Evolutionary conservation across 331 rosid genomes (phyloP), one percentile per base, ranked within the genome.

Genomic region (Stylosanthes scabra): DNA sequence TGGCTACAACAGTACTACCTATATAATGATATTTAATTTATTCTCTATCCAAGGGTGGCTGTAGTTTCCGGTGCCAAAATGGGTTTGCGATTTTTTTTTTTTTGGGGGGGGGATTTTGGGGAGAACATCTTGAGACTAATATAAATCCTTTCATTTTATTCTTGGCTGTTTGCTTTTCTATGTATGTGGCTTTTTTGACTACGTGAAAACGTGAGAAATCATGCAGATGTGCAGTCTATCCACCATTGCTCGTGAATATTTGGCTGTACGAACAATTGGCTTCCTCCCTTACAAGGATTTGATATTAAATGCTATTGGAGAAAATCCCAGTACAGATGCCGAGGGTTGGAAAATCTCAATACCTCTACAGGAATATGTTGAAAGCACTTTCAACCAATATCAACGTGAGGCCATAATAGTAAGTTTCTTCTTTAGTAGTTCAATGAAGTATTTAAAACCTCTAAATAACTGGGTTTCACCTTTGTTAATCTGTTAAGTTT

Each of bases 191-290:
- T 4, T 34, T 34, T 71, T 59, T 47, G 34, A 9, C 14, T 59
- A n/a, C 59, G 59, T 29, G 59, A 71, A 51, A 40, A 54, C 71
- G 62, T 46, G 15, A 46, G 50, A 13, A 16, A 79, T 79, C 52
- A 66, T 84, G 86, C 83, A 94, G 98, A 75, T 89, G 45, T 89
- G 98, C 93, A 94, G 90, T 82, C 81, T 94, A 78, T 94, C 97
- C 45, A 94, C 98, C 31, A 89, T 85, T 68, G 88, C 86, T 71
- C 95, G 95, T 71, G 97, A 94, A 83, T 94, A 89, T 85, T 16
- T 84, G 76, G 96, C 97, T 31, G 31, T 94, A 44, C 82, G 79
- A 79, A 84, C 95, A 8, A 76, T 94, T 76, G 63, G 84, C 44
- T 79, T 72, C 76, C 91, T 91, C 56, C 93, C 88, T 12, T 91